These are phyloP conservation scores for Podila epicladia DNA, from an alignment of 192 early-diverging fungal genomes.

Conservation along the genomic window DNA sequence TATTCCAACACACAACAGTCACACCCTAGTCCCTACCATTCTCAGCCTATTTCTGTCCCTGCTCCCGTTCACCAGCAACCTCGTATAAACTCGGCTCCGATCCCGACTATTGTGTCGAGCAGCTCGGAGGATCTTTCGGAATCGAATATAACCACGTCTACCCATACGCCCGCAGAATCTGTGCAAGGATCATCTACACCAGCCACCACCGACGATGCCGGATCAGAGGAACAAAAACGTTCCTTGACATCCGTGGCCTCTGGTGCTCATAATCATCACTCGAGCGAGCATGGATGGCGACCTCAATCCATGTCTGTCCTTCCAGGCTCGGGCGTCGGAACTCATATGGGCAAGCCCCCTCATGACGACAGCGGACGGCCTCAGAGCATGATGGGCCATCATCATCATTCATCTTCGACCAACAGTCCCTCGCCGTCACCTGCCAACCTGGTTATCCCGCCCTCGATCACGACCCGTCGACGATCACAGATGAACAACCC, in stretches of 20 bases:
- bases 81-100: neutral
- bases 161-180: neutral
- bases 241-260: slow-evolving; percentile 1
- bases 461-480: slow-evolving; percentile 32
- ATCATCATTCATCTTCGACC: neutral
- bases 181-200: neutral
- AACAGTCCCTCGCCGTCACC: neutral
- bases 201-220: neutral
- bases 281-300: neutral
- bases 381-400: too few species aligned
- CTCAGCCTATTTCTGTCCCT: too few species aligned
- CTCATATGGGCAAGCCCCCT: too few species aligned
- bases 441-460: slow-evolving; percentile 16
- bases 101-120: neutral
- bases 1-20: too few species aligned
- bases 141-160: neutral
- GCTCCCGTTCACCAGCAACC: neutral
- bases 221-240: neutral
- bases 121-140: neutral
- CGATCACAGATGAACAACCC: slow-evolving; percentile 22
- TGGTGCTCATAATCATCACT: neutral
- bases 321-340: neutral
- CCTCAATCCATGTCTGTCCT: neutral
- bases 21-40: too few species aligned
- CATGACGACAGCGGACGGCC: too few species aligned